These are phyloP conservation scores for Zygosaccharomyces lentus DNA, from an alignment of 805 yeast genomes.

Conservation along the genomic window DNA sequence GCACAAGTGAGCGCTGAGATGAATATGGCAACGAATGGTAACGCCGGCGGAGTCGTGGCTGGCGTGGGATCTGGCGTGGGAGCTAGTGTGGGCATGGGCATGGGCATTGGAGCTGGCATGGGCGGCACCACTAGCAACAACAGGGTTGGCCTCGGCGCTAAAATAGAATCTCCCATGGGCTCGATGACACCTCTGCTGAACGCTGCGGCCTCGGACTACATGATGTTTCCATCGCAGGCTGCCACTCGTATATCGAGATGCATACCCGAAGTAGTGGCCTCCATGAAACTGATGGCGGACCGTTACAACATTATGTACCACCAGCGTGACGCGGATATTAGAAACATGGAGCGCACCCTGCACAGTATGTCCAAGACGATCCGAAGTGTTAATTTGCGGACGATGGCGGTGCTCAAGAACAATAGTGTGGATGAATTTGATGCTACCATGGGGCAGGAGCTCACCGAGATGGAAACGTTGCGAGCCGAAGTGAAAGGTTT, in stretches of 20 bases:
- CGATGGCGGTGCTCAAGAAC: slow-evolving; percentile 46
- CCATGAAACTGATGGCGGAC: slow-evolving; percentile 46
- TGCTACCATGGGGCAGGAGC: slow-evolving; percentile 45
- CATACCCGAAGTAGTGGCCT: slow-evolving; percentile 27
- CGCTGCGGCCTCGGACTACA: slow-evolving; percentile 19
- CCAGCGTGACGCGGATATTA: slow-evolving; percentile 40
- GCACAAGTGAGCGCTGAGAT: slow-evolving; percentile 7
- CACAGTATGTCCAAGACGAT: slow-evolving; percentile 23
- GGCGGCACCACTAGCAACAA: slow-evolving; percentile 2
- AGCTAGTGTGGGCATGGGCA: neutral
- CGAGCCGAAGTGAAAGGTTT: slow-evolving; percentile 13
- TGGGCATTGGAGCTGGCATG: neutral
- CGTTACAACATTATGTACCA: slow-evolving; percentile 48
- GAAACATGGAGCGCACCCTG: slow-evolving; percentile 28
- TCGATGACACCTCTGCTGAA: slow-evolving; percentile 13
- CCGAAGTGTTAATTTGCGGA: slow-evolving; percentile 20
- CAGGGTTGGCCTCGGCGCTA: slow-evolving; percentile 7
- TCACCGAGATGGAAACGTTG: slow-evolving; percentile 15
- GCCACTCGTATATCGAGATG: slow-evolving; percentile 30
- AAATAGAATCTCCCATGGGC: slow-evolving; percentile 10
- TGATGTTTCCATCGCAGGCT: slow-evolving; percentile 33
- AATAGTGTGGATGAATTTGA: slow-evolving; percentile 78
- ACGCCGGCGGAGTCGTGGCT: neutral
- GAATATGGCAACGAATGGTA: slow-evolving; percentile 4
- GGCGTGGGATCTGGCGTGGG: slow-evolving; percentile 1